A percentile compares a stretch with the other conserved stretches of the same genome.
Evolutionary conservation across 2,329 filamentous ascomycete species (phyloP).

Genomic region (Penicillium concentricum): DNA sequence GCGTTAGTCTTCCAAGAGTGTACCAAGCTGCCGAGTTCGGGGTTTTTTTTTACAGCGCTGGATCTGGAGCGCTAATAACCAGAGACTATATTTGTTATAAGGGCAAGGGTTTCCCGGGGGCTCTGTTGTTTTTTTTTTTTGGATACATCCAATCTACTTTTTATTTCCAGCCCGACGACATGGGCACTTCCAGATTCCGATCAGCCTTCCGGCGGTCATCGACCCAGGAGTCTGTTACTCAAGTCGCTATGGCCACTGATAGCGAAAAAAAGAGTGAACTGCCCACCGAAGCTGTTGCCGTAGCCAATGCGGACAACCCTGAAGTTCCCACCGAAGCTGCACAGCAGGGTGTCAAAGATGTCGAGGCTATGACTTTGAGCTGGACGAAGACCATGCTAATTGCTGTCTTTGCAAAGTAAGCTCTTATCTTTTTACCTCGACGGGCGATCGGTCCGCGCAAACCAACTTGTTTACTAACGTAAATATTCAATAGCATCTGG

Average conservation of each 20-base stretch:
- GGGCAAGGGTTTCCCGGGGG: neutral
- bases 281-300: neutral
- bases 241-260: neutral
- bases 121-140: neutral
- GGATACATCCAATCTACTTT: neutral
- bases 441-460: neutral
- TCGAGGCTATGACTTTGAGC: conserved; percentile 45
- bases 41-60: conserved; percentile 1
- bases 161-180: neutral
- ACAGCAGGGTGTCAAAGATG: conserved; percentile 12
- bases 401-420: conserved; percentile 42
- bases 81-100: conserved; percentile 1
- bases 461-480: neutral
- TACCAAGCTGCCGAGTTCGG: conserved; percentile 6
- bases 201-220: conserved; percentile 5
- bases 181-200: conserved; percentile 3
- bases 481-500: conserved; percentile 38
- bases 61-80: neutral
- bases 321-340: conserved; percentile 1
- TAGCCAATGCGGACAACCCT: neutral
- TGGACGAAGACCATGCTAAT: conserved; percentile 45
- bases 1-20: neutral
- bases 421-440: neutral
- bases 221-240: neutral
- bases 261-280: neutral